phyloP scores from a whole-genome alignment of 306 rosid species.

The Casuarina cunninghamiana region DNA sequence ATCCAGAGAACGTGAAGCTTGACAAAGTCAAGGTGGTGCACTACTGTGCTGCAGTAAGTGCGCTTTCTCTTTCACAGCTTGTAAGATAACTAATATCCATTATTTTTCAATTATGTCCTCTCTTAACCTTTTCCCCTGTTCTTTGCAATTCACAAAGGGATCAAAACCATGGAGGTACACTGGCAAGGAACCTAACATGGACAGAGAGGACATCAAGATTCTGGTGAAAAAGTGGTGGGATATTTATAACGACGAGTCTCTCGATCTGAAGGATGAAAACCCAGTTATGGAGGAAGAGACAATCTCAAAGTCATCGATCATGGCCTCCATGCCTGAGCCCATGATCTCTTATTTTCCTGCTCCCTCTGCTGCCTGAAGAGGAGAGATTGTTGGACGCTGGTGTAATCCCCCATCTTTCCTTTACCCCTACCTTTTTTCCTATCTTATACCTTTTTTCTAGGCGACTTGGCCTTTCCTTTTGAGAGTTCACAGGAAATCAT shows the following conservation, averaged over 20 bases:
- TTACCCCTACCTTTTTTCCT: not conserved
- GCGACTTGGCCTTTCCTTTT: slow-evolving; percentile 24
- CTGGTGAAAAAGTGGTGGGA: slow-evolving; percentile 72
- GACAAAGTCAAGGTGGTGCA: slow-evolving; percentile 58
- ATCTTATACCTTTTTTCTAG: not conserved
- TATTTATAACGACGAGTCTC: slow-evolving; percentile 52
- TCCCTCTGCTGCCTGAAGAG: slow-evolving; percentile 59
- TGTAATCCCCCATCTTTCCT: slow-evolving; percentile 8
- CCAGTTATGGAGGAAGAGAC: slow-evolving; percentile 19
- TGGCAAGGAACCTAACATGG: slow-evolving; percentile 63
- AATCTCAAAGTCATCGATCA: slow-evolving; percentile 37
- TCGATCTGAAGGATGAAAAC: slow-evolving; percentile 46
- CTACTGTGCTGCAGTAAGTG: slow-evolving; percentile 69
- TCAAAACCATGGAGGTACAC: slow-evolving; percentile 72
- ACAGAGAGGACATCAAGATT: slow-evolving; percentile 55
- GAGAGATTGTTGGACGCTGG: not conserved
- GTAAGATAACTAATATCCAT: not conserved
- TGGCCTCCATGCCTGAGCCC: slow-evolving; percentile 55
- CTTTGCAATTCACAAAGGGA: slow-evolving; percentile 33
- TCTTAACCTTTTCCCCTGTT: not conserved
- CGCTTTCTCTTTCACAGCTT: not conserved
- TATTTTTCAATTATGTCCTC: not conserved
- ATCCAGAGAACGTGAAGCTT: slow-evolving; percentile 59
- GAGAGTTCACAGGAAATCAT: slow-evolving; percentile 18
- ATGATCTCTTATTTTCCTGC: slow-evolving; percentile 44